Percentiles rank a stretch among this genome's conserved stretches.
Evolutionary conservation across 2,329 filamentous ascomycete species (phyloP).

Genomic region (Phoma sp.): DNA sequence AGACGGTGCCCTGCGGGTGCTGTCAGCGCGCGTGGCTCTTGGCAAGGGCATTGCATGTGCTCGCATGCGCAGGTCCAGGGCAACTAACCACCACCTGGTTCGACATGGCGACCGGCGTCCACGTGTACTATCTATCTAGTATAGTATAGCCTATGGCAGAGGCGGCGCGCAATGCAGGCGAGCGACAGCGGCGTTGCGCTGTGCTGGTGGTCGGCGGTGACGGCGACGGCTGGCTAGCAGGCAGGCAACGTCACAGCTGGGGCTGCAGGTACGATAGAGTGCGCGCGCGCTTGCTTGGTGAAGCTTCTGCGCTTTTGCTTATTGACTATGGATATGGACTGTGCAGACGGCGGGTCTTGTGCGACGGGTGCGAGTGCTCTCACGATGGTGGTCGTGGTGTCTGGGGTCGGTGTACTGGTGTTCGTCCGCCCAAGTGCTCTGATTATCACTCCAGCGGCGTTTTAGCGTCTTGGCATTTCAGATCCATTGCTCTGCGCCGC

Average conservation of each 20-base stretch:
- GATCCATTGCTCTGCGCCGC: neutral
- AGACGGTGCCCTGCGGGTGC: conserved; percentile 69
- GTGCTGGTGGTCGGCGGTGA: conserved; percentile 23
- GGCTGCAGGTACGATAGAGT: conserved; percentile 30
- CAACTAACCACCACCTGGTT: conserved; percentile 49
- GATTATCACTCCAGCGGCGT: conserved; percentile 11
- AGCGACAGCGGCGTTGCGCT: conserved; percentile 29
- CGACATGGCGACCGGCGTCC: conserved; percentile 39
- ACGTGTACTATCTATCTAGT: conserved; percentile 27
- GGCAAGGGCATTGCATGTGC: conserved; percentile 16
- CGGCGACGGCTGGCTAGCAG: conserved; percentile 27
- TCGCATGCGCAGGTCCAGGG: conserved; percentile 25
- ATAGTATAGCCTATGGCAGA: conserved; percentile 5
- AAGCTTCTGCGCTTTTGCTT: conserved; percentile 32
- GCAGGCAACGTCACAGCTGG: conserved; percentile 34
- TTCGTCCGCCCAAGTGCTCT: conserved; percentile 10
- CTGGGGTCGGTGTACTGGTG: conserved; percentile 32
- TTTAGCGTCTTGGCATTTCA: conserved; percentile 12
- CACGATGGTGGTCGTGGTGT: conserved; percentile 41
- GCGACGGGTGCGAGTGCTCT: conserved; percentile 39
- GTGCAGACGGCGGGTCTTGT: conserved; percentile 37
- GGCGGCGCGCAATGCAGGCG: conserved; percentile 20
- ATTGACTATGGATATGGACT: conserved; percentile 30
- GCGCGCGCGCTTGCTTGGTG: conserved; percentile 33
- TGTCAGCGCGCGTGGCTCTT: conserved; percentile 37